Percentiles rank a stretch among this genome's conserved stretches.
Evolutionary conservation across 2,329 filamentous ascomycete species (phyloP).

Genomic region (Monascus ruber): DNA sequence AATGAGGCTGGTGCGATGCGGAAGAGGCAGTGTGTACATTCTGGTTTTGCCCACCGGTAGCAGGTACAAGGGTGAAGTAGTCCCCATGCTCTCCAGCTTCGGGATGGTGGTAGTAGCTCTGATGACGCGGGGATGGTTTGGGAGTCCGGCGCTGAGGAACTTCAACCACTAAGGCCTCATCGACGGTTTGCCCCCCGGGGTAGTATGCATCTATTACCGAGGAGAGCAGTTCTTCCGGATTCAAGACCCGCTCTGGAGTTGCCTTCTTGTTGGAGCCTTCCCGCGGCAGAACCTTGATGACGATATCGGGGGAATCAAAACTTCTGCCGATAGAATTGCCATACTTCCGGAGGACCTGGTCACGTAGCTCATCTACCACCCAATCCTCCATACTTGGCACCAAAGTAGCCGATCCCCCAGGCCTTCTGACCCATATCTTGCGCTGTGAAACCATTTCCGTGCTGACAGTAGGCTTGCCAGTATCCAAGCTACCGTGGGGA

Average conservation of each 20-base stretch:
- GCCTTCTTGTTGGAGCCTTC: slow-evolving; percentile 37
- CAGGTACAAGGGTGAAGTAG: slow-evolving; percentile 68
- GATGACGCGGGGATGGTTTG: slow-evolving; percentile 59
- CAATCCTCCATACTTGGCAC: slow-evolving; percentile 79
- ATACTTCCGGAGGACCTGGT: slow-evolving; percentile 87
- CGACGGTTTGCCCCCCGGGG: slow-evolving; percentile 73
- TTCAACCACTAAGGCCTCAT: slow-evolving; percentile 86
- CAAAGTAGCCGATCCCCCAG: slow-evolving; percentile 72
- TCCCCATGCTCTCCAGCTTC: slow-evolving; percentile 64
- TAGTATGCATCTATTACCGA: slow-evolving; percentile 71
- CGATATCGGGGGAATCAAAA: slow-evolving; percentile 85
- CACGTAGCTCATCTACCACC: slow-evolving; percentile 86
- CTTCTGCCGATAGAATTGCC: slow-evolving; percentile 78
- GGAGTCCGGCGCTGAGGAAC: slow-evolving; percentile 66
- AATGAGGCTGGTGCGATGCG: slow-evolving; percentile 40
- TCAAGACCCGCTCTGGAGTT: slow-evolving; percentile 56
- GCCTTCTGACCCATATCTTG: slow-evolving; percentile 92
- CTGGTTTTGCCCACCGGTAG: slow-evolving; percentile 14
- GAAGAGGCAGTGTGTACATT: slow-evolving; percentile 28
- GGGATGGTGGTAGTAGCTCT: slow-evolving; percentile 37
- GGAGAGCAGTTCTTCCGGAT: slow-evolving; percentile 75
- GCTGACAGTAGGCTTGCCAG: slow-evolving; percentile 8
- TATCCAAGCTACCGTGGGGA: slow-evolving; percentile 11
- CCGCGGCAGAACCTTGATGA: slow-evolving; percentile 63
- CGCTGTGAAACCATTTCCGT: slow-evolving; percentile 33